Conservation (phyloP, 495 filamentous ascomycete genomes). For the Daldinia childiae region DNA sequence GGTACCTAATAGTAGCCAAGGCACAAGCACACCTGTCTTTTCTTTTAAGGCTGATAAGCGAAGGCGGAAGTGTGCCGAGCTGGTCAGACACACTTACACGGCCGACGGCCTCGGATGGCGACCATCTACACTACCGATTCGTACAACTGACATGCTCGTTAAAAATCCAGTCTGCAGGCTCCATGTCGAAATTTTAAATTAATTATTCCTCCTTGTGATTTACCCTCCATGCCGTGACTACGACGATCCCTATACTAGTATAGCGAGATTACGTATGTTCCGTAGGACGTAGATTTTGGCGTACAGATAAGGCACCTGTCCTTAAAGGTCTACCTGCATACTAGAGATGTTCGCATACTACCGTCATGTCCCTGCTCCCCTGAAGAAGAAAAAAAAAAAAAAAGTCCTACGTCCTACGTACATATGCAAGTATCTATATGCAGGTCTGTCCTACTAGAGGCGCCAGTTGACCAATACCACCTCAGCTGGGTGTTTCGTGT, state of each 20-base stretch:
- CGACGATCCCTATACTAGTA: not conserved
- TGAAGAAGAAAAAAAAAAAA: too few relatives aligned
- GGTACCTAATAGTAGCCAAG: too few relatives aligned
- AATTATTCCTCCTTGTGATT: constrained; percentile 10
- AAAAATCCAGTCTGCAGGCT: constrained; percentile 6
- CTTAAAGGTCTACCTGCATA: not conserved
- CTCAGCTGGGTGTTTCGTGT: not conserved
- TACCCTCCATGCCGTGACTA: not conserved
- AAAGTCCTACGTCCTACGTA: not conserved
- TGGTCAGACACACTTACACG: not conserved
- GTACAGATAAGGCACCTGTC: not conserved
- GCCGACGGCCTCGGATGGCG: not conserved
- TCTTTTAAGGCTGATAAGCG: constrained; percentile 14
- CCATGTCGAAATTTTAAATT: constrained; percentile 18
- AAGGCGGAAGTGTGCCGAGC: not conserved
- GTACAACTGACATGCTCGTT: not conserved
- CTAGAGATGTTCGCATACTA: not conserved
- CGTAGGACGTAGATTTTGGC: not conserved
- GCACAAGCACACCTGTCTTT: not conserved
- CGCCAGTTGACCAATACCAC: too few relatives aligned
- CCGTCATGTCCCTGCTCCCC: not conserved
- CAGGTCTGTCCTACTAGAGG: too few relatives aligned
- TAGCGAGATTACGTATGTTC: not conserved
- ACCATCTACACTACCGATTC: not conserved
- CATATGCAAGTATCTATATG: not conserved